phyloP scores from a whole-genome alignment of 2,329 filamentous ascomycete species.

The Monilinia polystroma region DNA sequence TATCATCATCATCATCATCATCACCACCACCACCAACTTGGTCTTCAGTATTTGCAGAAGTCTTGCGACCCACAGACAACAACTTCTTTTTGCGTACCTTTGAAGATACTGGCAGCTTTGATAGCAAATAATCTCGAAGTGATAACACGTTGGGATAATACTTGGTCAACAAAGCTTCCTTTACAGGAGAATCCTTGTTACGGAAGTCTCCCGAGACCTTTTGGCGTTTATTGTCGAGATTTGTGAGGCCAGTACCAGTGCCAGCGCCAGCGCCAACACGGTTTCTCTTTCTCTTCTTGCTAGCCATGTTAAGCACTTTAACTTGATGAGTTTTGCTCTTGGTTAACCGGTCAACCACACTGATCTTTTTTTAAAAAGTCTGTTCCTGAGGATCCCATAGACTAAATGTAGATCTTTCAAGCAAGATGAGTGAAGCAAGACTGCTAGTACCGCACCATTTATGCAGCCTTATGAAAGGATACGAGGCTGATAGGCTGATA shows the following conservation, averaged over 20 bases:
- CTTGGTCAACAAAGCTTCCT: slow-evolving; percentile 64
- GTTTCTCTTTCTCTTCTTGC: slow-evolving; percentile 42
- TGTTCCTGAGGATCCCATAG: neutral
- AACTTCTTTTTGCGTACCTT: slow-evolving; percentile 57
- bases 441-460: slow-evolving; percentile 1
- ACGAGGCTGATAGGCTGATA: neutral
- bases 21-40: neutral
- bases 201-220: slow-evolving; percentile 23
- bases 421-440: neutral
- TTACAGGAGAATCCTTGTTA: slow-evolving; percentile 36
- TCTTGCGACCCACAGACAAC: slow-evolving; percentile 41
- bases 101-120: slow-evolving; percentile 64
- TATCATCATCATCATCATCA: slow-evolving; percentile 7
- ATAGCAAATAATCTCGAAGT: slow-evolving; percentile 69
- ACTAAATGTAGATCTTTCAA: slow-evolving; percentile 5
- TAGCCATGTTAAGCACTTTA: slow-evolving; percentile 2
- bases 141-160: slow-evolving; percentile 67
- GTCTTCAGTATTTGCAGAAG: neutral
- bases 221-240: slow-evolving; percentile 37
- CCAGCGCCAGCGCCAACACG: slow-evolving; percentile 15
- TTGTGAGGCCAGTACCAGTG: slow-evolving; percentile 22
- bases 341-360: neutral
- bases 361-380: neutral
- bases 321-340: neutral
- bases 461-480: slow-evolving; percentile 11